These are phyloP conservation scores for Aspergillus bridgeri DNA, from an alignment of 495 filamentous ascomycete species.

Conservation along the genomic window DNA sequence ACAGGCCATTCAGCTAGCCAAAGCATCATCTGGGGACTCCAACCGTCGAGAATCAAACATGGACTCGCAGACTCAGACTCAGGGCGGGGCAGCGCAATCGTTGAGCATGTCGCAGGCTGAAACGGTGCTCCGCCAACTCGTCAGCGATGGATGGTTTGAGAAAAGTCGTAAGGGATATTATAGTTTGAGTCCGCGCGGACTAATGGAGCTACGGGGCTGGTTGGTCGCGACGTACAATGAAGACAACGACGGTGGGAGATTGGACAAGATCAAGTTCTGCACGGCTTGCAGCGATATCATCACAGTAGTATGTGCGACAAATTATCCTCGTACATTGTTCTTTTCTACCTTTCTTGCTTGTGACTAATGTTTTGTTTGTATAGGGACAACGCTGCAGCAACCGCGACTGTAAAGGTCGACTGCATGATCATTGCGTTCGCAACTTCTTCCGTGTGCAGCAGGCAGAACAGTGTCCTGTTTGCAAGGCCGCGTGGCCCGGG, in stretches of 20 bases:
- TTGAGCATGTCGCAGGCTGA: constrained; percentile 77
- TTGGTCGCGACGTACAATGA: constrained; percentile 84
- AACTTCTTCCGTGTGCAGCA: constrained; percentile 67
- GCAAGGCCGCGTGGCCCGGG: constrained; percentile 69
- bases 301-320: constrained; percentile 56
- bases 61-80: constrained; percentile 23
- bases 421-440: constrained; percentile 75
- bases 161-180: constrained; percentile 66
- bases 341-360: neutral
- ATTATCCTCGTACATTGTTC: neutral
- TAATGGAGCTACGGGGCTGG: constrained; percentile 84
- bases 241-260: constrained; percentile 41
- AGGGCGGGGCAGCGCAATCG: constrained; percentile 46
- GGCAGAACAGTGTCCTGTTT: constrained; percentile 67
- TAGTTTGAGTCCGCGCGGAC: constrained; percentile 65
- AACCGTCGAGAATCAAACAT: constrained; percentile 36
- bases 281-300: constrained; percentile 87
- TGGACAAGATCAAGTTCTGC: constrained; percentile 76
- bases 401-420: constrained; percentile 59
- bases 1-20: constrained; percentile 58
- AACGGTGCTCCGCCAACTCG: constrained; percentile 61
- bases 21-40: constrained; percentile 26
- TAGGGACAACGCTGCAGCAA: constrained; percentile 78
- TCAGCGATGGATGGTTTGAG: constrained; percentile 83
- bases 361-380: constrained; percentile 6